Percentiles rank a stretch among this genome's conserved stretches.
Conservation (phyloP, 441 rosid genomes). For the Cnidoscolus chayamansa region DNA sequence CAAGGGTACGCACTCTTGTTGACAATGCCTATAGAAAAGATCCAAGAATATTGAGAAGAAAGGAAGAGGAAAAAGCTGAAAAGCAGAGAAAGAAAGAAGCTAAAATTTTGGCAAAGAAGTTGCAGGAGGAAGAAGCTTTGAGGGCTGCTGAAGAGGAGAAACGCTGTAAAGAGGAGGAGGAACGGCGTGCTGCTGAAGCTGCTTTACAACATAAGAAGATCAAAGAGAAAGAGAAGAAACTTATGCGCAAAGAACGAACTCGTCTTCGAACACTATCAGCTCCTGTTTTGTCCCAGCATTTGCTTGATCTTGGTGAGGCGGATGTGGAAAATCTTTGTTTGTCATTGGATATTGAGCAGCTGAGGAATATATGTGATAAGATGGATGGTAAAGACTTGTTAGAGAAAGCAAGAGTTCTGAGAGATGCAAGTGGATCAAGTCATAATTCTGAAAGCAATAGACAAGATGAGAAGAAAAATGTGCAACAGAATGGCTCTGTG, state of each 20-base stretch:
- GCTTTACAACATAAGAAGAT: slow-evolving; percentile 74
- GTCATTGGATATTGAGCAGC: slow-evolving; percentile 57
- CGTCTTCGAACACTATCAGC: slow-evolving; percentile 84
- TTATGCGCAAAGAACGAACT: slow-evolving; percentile 76
- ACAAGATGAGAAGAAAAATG: slow-evolving; percentile 38
- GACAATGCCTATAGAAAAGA: slow-evolving; percentile 90
- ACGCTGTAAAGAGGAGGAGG: slow-evolving; percentile 74
- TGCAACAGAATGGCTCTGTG: slow-evolving; percentile 54
- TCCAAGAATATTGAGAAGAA: slow-evolving; percentile 76
- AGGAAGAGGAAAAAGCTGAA: slow-evolving; percentile 86
- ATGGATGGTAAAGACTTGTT: slow-evolving; percentile 57
- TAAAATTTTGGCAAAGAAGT: slow-evolving; percentile 68
- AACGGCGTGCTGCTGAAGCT: slow-evolving; percentile 73
- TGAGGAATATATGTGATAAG: slow-evolving; percentile 65
- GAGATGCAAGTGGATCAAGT: slow-evolving; percentile 41
- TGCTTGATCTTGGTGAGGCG: slow-evolving; percentile 59
- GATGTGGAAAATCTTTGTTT: slow-evolving; percentile 79
- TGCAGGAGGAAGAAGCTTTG: slow-evolving; percentile 86
- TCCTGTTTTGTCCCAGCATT: slow-evolving; percentile 44
- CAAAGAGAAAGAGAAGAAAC: slow-evolving; percentile 92
- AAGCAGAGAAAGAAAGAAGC: slow-evolving; percentile 85
- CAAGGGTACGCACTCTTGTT: slow-evolving; percentile 71
- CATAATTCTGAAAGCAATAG: slow-evolving; percentile 38
- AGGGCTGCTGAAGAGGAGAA: slow-evolving; percentile 84
- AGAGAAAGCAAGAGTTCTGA: slow-evolving; percentile 57